Percentiles rank a stretch among this genome's conserved stretches.
Conservation (phyloP, 257 asterid genomes). For the Fraxinus pennsylvanica region DNA sequence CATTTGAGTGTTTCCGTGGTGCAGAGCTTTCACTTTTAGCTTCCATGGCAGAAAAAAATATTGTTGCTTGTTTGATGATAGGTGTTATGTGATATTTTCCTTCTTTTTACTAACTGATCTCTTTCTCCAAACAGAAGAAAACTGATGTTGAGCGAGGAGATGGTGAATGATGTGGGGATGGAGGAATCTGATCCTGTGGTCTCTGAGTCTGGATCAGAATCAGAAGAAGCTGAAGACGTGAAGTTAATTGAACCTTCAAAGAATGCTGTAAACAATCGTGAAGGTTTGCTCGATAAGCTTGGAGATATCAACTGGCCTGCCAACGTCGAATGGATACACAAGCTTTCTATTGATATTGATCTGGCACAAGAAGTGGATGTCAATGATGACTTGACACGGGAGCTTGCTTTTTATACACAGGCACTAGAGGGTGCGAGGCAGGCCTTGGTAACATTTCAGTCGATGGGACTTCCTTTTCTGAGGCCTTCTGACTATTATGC, state of each 20-base stretch:
- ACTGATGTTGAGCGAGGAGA: conserved; percentile 16
- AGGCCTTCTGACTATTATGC: conserved; percentile 91
- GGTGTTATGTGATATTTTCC: neutral
- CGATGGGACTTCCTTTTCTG: conserved; percentile 59
- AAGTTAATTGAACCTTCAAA: conserved; percentile 74
- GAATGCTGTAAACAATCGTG: conserved; percentile 61
- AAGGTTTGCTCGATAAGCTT: conserved; percentile 73
- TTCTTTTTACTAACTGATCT: neutral
- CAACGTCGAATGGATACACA: conserved; percentile 71
- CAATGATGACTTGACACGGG: conserved; percentile 79
- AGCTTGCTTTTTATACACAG: conserved; percentile 80
- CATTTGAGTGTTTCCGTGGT: neutral
- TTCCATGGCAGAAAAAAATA: neutral
- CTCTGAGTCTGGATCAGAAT: conserved; percentile 57
- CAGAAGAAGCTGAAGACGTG: conserved; percentile 57
- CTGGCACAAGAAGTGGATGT: conserved; percentile 72
- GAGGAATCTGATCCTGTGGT: conserved; percentile 56
- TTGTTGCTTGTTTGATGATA: neutral
- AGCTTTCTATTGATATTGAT: conserved; percentile 56
- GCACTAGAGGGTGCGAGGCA: conserved; percentile 81
- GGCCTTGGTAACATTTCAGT: conserved; percentile 58
- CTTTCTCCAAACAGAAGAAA: neutral
- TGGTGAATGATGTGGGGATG: neutral
- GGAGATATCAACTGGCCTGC: conserved; percentile 77
- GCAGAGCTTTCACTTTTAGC: neutral